Base-by-base conservation (phyloP, 2,329 filamentous ascomycete species). In the Talaromyces albobiverticillius region DNA sequence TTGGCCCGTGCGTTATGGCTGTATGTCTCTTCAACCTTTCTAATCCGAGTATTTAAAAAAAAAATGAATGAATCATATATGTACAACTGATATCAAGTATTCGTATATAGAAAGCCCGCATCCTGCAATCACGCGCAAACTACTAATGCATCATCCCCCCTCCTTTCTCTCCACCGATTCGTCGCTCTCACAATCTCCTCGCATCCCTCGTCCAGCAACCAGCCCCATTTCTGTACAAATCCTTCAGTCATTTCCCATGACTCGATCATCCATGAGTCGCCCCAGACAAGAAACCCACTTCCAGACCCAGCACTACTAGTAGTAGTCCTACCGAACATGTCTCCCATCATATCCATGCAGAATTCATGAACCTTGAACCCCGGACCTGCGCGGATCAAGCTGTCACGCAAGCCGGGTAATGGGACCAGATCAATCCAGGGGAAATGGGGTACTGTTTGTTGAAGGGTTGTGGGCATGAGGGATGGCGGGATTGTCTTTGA, bases 191-290 rank as follows among this genome's bases (percentile, higher is more conserved):
- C 51, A 36, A 65, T 57, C 23, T 60, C 61, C 36, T 20, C 13
- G 55, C 60, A 63, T 26, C 61, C 55, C 53, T 58, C 53, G 18
- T 38, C 34, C 45, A 68, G 59, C 23, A 64, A 52, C 54, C 62
- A 67, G 43, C 62, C 63, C 66, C 63, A 68, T 43, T 60, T 59
- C 25, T 16, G 40, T 46, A 56, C 58, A 59, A 66, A 66, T 14
- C 54, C 38, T 42, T 58, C 59, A 1, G 55, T 58, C 16, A 67
- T 46, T 40, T 67, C 66, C 65, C 66, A 68, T 0, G 61, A 60
- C 14, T 36, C 53, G 4, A 62, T 56, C 55, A 65, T 59, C 60
- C 63, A 66, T 32, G 64, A 62, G 36, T 55, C 57, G 7, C 61
- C 59, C 65, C 66, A 68, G 18, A 68, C 59, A 52, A 59, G 64